Evolutionary conservation across 2,329 filamentous ascomycete species (phyloP).

Genomic region (Botrytis medusae): DNA sequence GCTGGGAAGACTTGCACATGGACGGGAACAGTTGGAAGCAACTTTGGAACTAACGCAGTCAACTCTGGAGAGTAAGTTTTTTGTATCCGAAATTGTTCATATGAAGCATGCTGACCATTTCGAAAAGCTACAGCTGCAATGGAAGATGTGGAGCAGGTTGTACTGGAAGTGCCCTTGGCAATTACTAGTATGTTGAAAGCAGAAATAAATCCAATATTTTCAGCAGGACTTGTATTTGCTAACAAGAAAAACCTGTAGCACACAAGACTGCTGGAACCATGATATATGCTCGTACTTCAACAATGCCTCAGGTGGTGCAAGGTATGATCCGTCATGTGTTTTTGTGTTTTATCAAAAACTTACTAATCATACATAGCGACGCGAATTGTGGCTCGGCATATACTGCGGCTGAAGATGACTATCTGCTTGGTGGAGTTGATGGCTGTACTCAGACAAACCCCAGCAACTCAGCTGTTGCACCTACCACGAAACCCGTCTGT

Average conservation of each 20-base stretch:
- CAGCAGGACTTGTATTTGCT: background rate
- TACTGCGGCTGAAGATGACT: slow-evolving; percentile 47
- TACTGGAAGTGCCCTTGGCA: slow-evolving; percentile 45
- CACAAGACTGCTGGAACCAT: slow-evolving; percentile 52
- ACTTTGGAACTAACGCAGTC: slow-evolving; percentile 47
- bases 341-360: background rate
- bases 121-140: slow-evolving; percentile 49
- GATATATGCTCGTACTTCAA: slow-evolving; percentile 54
- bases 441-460: slow-evolving; percentile 44
- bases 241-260: slow-evolving; percentile 29
- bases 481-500: slow-evolving; percentile 37
- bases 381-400: slow-evolving; percentile 49
- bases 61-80: slow-evolving; percentile 46
- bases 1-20: slow-evolving; percentile 47
- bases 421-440: slow-evolving; percentile 39
- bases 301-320: slow-evolving; percentile 48
- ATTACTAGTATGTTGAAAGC: slow-evolving; percentile 42
- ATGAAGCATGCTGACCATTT: background rate
- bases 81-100: background rate
- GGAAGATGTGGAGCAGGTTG: slow-evolving; percentile 51
- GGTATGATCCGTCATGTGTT: slow-evolving; percentile 37
- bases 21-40: slow-evolving; percentile 48
- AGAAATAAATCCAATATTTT: background rate
- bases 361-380: slow-evolving; percentile 41
- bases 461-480: slow-evolving; percentile 33